Conservation (phyloP, 2,329 filamentous ascomycete species). For the Phaeosphaeria sp. region DNA sequence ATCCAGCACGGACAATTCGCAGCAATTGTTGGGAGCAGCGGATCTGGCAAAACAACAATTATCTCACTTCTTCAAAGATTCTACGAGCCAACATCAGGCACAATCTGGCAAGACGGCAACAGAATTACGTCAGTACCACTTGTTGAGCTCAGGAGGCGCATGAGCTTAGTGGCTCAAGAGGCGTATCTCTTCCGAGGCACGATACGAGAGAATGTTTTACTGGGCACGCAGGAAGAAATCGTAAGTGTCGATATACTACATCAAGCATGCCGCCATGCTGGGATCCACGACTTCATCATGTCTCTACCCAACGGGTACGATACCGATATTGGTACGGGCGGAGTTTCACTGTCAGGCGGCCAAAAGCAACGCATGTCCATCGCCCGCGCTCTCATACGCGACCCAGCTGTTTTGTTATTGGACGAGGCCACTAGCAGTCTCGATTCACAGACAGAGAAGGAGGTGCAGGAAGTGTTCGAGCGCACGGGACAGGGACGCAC, state of each 20-base stretch:
- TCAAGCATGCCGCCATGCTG: constrained; percentile 62
- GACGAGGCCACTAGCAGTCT: constrained; percentile 88
- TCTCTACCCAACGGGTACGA: constrained; percentile 55
- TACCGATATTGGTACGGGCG: constrained; percentile 35
- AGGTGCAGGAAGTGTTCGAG: constrained; percentile 66
- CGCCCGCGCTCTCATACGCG: constrained; percentile 77
- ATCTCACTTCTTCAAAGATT: constrained; percentile 62
- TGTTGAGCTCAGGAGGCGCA: constrained; percentile 79
- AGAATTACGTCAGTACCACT: constrained; percentile 62
- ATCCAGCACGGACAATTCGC: constrained; percentile 61
- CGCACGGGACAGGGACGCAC: constrained; percentile 65
- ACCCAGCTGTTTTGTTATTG: constrained; percentile 77
- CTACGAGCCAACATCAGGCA: constrained; percentile 10
- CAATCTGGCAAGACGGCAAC: constrained; percentile 1
- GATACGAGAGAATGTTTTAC: constrained; percentile 83
- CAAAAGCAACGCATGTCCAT: constrained; percentile 70
- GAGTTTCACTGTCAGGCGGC: constrained; percentile 61
- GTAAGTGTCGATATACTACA: constrained; percentile 23
- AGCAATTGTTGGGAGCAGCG: constrained; percentile 68
- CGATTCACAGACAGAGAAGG: constrained; percentile 71
- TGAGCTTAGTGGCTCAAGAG: constrained; percentile 89
- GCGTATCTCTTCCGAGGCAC: constrained; percentile 90
- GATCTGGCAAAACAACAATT: constrained; percentile 91
- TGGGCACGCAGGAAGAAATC: constrained; percentile 50
- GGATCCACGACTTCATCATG: constrained; percentile 67